Evolutionary conservation across 2,329 filamentous ascomycete genomes (phyloP), one percentile per base, ranked within the genome.

Genomic region (Pleoardoris graminearum): DNA sequence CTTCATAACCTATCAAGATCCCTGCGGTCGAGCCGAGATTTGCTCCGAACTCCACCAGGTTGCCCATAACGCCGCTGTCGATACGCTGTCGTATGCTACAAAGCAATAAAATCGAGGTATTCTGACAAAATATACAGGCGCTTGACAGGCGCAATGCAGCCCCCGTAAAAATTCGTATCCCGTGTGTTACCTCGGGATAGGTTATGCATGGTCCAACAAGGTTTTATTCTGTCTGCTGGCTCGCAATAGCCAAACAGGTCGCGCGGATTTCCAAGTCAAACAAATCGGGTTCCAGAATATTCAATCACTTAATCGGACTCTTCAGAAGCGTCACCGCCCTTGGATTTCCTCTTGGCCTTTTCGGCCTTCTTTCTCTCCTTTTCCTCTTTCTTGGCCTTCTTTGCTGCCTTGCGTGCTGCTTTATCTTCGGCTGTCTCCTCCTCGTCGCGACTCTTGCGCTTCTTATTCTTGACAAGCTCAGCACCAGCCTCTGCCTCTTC

Each of bases 371-470:
- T 57, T 25, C 35, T 47, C 27, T 53, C 47, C 59, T 72, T 71
- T 23, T 61, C 58, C 14, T 61, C 66, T 59, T 71, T 71, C 79
- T 90, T 89, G 66, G 87, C 84, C 80, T 90, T 94, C 82, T 91
- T 91, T 78, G 87, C 86, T 76, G 85, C 68, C 67, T 79, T 79
- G 51, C 76, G 74, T 65, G 78, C 77, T 4, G 76, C 77, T 66
- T 76, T 75, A 61, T 79, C 76, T 53, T 80, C 77, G 4, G 71
- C 62, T 1, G 68, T 74, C 65, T 79, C 75, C 52, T 73, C 76
- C 25, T 79, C 77, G 53, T 75, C 76, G 58, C 76, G 75, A 58
- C 75, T 72, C 76, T 79, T 79, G 66, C 77, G 76, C 69, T 78
- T 77, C 69, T 75, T 76, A 62, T 62, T 68, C 61, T 72, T 71